Evolutionary conservation across 164 flowering plant genomes (phyloP).

Genomic region (Brasenia schreberi): DNA sequence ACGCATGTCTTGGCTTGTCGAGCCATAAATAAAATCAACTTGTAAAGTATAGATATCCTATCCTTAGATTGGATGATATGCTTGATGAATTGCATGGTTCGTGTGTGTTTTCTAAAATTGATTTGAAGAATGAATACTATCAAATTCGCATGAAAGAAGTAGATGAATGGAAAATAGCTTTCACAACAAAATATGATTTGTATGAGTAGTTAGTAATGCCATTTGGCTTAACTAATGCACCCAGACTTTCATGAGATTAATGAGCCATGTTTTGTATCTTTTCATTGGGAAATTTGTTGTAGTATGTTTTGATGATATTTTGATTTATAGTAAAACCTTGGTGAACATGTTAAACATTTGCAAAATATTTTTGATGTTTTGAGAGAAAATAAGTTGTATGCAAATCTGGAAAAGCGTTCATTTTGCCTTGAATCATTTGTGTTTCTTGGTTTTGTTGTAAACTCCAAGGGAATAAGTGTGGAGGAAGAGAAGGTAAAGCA

Average conservation of each 20-base stretch:
- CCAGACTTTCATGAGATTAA: conserved; percentile 2
- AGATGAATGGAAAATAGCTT: conserved; percentile 4
- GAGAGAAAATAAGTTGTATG: background rate
- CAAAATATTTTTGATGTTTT: background rate
- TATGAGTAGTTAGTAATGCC: too few species aligned
- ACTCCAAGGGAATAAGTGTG: background rate
- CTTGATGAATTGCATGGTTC: too few species aligned
- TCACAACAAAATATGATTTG: conserved; percentile 1
- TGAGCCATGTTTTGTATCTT: conserved; percentile 1
- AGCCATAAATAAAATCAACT: conserved; percentile 4
- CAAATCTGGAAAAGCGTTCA: background rate
- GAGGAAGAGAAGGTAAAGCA: conserved; percentile 2
- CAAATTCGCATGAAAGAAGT: background rate
- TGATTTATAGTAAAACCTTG: background rate
- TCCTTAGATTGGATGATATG: conserved; percentile 2
- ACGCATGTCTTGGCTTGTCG: conserved; percentile 1
- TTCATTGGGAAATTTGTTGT: conserved; percentile 3
- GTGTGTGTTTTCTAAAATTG: background rate
- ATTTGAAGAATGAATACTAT: too few species aligned
- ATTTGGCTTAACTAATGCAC: too few species aligned
- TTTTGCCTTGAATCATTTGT: background rate
- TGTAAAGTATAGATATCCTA: background rate
- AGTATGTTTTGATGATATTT: conserved; percentile 1
- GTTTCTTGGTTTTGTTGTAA: conserved; percentile 4
- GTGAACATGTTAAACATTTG: background rate